Percentiles rank a stretch among this genome's conserved stretches.
These are phyloP conservation scores for Anisodus tanguticus DNA, from an alignment of 257 asterid genomes.

Conservation along the genomic window DNA sequence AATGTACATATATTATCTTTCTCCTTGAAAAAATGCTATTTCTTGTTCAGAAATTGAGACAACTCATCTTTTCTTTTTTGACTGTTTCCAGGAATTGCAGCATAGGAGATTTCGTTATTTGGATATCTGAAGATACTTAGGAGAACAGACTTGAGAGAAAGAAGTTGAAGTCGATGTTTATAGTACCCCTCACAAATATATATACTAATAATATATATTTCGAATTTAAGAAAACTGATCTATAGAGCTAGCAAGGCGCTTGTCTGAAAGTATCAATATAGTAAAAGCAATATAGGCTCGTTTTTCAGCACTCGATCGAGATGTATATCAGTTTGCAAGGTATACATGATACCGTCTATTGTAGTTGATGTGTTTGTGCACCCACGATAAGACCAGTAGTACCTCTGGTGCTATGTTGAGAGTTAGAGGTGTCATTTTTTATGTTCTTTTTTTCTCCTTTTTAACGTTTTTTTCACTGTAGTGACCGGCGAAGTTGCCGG, in stretches of 20 bases:
- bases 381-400: conserved; percentile 50
- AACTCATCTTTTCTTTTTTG: conserved; percentile 26
- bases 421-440: conserved; percentile 52
- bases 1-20: conserved; percentile 2
- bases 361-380: conserved; percentile 56
- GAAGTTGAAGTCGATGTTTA: conserved; percentile 47
- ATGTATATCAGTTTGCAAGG: conserved; percentile 69
- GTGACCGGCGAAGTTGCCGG: conserved; percentile 49
- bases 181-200: conserved; percentile 40
- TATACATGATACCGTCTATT: conserved; percentile 52
- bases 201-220: conserved; percentile 32
- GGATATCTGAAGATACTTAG: conserved; percentile 60
- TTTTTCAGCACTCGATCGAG: conserved; percentile 59
- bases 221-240: conserved; percentile 53
- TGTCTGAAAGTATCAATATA: conserved; percentile 39
- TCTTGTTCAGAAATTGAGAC: background rate
- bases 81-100: conserved; percentile 74
- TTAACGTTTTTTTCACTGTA: conserved; percentile 44
- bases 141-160: conserved; percentile 55
- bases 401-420: conserved; percentile 45
- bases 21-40: background rate
- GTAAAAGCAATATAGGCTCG: conserved; percentile 52
- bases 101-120: conserved; percentile 56
- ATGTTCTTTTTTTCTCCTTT: conserved; percentile 44
- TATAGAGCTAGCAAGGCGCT: conserved; percentile 58